Percentiles rank a stretch among this genome's conserved stretches.
These are phyloP conservation scores for Hypoxylon rickii DNA, from an alignment of 495 filamentous ascomycete genomes.

Conservation along the genomic window DNA sequence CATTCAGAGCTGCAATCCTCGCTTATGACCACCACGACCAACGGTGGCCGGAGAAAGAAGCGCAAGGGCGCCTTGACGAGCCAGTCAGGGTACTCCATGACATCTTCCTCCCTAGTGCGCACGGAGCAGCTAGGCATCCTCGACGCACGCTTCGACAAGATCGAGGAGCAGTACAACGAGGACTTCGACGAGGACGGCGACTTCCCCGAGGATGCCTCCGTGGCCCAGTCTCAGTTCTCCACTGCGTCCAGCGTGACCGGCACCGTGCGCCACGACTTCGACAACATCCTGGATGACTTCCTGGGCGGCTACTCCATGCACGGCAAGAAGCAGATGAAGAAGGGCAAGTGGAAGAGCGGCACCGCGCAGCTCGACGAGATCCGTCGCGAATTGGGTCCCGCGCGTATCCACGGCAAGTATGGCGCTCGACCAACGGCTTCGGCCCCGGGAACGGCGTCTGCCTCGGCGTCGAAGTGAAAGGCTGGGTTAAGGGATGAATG, in stretches of 20 bases:
- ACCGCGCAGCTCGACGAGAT: constrained; percentile 91
- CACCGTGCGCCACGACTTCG: constrained; percentile 72
- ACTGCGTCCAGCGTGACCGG: constrained; percentile 58
- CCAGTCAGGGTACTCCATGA: constrained; percentile 95
- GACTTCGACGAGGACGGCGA: constrained; percentile 47
- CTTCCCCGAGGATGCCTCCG: constrained; percentile 53
- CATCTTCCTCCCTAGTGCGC: constrained; percentile 81
- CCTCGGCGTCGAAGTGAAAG: constrained; percentile 24
- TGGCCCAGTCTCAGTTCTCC: constrained; percentile 50
- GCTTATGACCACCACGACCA: constrained; percentile 78
- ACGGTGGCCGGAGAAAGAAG: constrained; percentile 77
- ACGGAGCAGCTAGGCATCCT: constrained; percentile 87
- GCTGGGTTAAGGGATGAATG: no score
- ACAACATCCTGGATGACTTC: constrained; percentile 93
- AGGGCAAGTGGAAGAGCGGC: constrained; percentile 78
- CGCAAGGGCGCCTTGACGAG: constrained; percentile 88
- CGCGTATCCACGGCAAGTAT: constrained; percentile 51
- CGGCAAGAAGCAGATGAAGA: constrained; percentile 82
- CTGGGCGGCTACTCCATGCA: constrained; percentile 72
- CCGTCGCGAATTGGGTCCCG: constrained; percentile 76
- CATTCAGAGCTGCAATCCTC: constrained; percentile 73
- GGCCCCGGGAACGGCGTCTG: constrained; percentile 14
- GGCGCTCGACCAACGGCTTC: constrained; percentile 6
- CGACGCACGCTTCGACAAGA: constrained; percentile 88
- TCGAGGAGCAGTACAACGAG: constrained; percentile 74